Evolutionary conservation across 163 green algal species (phyloP), one percentile per base, ranked within the genome.

Genomic region (Trebouxia gelatinosa): DNA sequence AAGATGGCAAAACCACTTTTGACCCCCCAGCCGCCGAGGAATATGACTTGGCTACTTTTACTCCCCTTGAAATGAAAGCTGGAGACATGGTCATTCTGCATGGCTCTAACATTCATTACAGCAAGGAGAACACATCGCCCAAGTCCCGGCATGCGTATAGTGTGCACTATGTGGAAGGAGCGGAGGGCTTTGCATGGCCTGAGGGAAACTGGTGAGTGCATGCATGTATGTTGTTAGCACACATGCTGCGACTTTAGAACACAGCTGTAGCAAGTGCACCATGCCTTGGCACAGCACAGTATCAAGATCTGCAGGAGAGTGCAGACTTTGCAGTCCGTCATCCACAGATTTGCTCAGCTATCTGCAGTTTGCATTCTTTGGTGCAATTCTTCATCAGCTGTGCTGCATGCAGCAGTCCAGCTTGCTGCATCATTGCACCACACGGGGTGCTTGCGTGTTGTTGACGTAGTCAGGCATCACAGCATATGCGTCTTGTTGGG

Each of bases 71-170:
- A 78, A 85, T 88, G 57, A 66, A 84, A 26, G 91, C 91, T 1
- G 96, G 96, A n/a, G 91, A 92, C 2, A 81, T 98, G 35, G 93
- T 99, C 77, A 83, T 99, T 64, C 84, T 99, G 67, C 93, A 99
- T 81, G 95, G 93, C 19, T 81, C 81, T 58, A 92, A 95, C 74
- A 87, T 98, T 31, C 94, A 98, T 77, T 93, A 83, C 74, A 92
- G 79, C 66, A 68, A 85, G 9, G 82, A 93, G 58, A 98, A 98
- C 87, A 91, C 59, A n/a, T 94, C 87, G 7, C 50, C 84, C 3
- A 66, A 86, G 21, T 94, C 87, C 11, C 87, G 94, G 5, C 92
- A 97, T 83, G 92, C 90, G 26, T 98, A 94, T 84, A 91, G 85
- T 32, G 83, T 97, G 80, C 94, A 98, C 78, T 65, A 95, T 7